Conservation (phyloP, 495 filamentous ascomycete species). For the Aspergillus olivimuriae region DNA sequence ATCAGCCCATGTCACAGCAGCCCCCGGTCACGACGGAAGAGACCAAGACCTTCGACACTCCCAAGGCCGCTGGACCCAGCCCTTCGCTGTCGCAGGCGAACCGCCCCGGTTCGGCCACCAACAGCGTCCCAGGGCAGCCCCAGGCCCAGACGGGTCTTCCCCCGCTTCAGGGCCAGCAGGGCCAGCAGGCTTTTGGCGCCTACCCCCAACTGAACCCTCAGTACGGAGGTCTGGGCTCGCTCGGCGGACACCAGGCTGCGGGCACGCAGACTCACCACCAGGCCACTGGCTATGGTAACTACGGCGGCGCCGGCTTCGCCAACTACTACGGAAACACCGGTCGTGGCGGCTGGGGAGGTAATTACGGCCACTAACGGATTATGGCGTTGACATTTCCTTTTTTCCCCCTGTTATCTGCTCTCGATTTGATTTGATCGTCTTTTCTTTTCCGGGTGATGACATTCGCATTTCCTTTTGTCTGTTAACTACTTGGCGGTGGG, state of each 20-base stretch:
- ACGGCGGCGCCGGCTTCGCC: conserved; percentile 46
- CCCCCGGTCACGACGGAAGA: conserved; percentile 57
- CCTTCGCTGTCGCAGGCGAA: conserved; percentile 73
- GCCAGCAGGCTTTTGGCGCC: conserved; percentile 61
- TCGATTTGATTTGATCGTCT: conserved; percentile 2
- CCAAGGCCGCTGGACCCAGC: conserved; percentile 73
- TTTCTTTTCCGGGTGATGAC: conserved; percentile 26
- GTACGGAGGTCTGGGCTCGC: conserved; percentile 65
- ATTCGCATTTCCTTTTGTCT: conserved; percentile 17
- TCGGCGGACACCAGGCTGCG: conserved; percentile 58
- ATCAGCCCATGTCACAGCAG: conserved; percentile 59
- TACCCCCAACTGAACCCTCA: conserved; percentile 74
- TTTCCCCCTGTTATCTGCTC: background rate
- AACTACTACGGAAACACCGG: conserved; percentile 49
- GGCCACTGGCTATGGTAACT: conserved; percentile 42
- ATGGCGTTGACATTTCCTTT: conserved; percentile 26
- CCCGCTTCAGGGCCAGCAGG: conserved; percentile 66
- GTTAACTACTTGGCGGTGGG: conserved; percentile 3
- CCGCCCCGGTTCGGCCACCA: conserved; percentile 80
- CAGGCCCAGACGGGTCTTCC: conserved; percentile 56
- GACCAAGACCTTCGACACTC: conserved; percentile 70
- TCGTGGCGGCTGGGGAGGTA: conserved; percentile 64
- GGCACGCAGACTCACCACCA: conserved; percentile 58
- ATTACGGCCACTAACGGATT: conserved; percentile 48
- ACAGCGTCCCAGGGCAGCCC: conserved; percentile 59